Evolutionary conservation across 495 filamentous ascomycete genomes (phyloP), one percentile per base, ranked within the genome.

Genomic region (Xylaria sp.): DNA sequence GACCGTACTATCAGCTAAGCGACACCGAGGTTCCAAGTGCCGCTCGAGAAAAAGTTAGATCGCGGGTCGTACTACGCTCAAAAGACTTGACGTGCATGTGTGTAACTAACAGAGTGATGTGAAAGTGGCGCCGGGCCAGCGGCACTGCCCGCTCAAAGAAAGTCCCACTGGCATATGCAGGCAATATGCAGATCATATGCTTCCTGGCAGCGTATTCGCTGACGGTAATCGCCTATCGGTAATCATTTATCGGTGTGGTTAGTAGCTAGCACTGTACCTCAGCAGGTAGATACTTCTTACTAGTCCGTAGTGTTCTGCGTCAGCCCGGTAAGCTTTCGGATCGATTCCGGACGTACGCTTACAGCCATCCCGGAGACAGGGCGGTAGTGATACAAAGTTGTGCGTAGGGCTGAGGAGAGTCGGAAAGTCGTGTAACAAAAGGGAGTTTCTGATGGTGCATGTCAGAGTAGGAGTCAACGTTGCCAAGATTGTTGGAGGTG

Each of bases 321-420:
- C 55, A 61, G 53, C 41, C 41, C 52, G 52, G 41, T 48, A 40
- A 46, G 53, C 67, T 61, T 15, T 44, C 67, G 67, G 67, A 31
- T 48, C n/a, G 41, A 59, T 53, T 55, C 68, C 58, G 58, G 31
- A 53, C 21, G 68, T 17, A 29, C 43, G 9, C 43, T 44, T 50
- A 29, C 35, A 52, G 57, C 67, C 21, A 69, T 55, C 50, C 59
- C 15, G 37, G 43, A 24, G 55, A 21, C 41, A 57, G 17, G 31
- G 31, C 59, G 68, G 68, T 41, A 70, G 68, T 70, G 41, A 33
- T 61, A 70, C 68, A 63, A 61, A 70, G 44, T 69, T 63, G 46
- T 71, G 76, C 74, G 71, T 78, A 78, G 76, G 76, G 76, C 76
- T 78, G 76, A 78, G 64, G 61, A 76, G 76, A 68, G 29, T 70